Evolutionary conservation across 371 early-diverging fungal genomes (phyloP).

Genomic region (Chytridiales sp.): DNA sequence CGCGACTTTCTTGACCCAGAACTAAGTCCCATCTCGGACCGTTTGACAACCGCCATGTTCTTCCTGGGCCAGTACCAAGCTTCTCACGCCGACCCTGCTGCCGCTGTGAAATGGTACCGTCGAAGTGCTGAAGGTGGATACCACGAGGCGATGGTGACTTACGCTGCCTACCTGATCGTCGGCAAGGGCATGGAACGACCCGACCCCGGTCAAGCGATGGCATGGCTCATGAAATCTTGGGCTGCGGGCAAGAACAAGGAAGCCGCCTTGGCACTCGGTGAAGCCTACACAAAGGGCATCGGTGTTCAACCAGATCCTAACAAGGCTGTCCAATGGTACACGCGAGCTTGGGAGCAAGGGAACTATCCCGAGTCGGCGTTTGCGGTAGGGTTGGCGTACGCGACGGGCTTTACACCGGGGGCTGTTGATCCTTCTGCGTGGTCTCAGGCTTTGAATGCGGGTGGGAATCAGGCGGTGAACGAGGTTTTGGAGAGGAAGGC

Average conservation of each 20-base stretch:
- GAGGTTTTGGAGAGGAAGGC: constrained; percentile 19
- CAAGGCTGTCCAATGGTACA: constrained; percentile 33
- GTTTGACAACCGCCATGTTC: constrained; percentile 19
- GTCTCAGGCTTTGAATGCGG: constrained; percentile 5
- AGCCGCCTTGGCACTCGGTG: constrained; percentile 30
- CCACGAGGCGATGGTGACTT: constrained; percentile 31
- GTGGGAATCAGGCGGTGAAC: constrained; percentile 15
- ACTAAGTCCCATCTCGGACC: constrained; percentile 8
- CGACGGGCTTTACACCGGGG: constrained; percentile 34
- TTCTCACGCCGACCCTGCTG: constrained; percentile 22
- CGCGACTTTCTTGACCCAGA: constrained; percentile 28
- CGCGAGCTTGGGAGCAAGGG: constrained; percentile 31
- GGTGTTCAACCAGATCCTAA: constrained; percentile 29
- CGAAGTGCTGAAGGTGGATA: constrained; percentile 24
- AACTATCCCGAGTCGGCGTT: constrained; percentile 31
- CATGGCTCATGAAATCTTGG: constrained; percentile 35
- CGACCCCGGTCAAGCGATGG: constrained; percentile 33
- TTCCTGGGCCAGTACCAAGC: constrained; percentile 28
- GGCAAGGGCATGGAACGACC: constrained; percentile 29
- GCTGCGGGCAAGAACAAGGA: constrained; percentile 27
- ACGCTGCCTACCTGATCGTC: constrained; percentile 31
- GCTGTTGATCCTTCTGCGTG: constrained; percentile 30
- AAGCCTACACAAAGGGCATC: constrained; percentile 30
- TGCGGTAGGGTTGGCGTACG: constrained; percentile 30
- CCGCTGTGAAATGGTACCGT: constrained; percentile 33